These are phyloP conservation scores for Sordariomycetes sp. DNA, from an alignment of 2,329 filamentous ascomycete species.

Conservation along the genomic window DNA sequence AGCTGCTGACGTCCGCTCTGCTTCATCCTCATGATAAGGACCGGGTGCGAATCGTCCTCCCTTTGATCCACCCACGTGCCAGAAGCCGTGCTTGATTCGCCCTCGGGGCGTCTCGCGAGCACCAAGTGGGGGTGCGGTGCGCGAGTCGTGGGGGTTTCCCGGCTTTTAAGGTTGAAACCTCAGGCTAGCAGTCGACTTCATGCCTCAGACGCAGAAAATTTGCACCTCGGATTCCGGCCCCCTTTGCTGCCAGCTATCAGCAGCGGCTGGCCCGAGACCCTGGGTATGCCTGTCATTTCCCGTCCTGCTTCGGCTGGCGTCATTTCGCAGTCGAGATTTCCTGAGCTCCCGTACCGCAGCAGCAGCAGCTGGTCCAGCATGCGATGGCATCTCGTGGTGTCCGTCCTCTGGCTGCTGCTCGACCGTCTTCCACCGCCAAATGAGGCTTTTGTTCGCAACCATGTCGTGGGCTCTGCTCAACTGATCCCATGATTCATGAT, in stretches of 20 bases:
- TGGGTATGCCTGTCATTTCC: not conserved
- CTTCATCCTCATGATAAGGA: not conserved
- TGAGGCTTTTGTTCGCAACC: not conserved
- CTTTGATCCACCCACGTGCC: slow-evolving; percentile 6
- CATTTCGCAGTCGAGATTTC: not conserved
- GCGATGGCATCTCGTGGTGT: not conserved
- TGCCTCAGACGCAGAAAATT: slow-evolving; percentile 7
- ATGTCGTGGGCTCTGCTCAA: not conserved
- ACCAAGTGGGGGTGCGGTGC: slow-evolving; percentile 5
- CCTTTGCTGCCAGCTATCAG: too few species aligned
- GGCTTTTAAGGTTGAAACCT: slow-evolving; percentile 2
- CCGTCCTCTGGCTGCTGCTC: not conserved
- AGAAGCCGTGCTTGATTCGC: slow-evolving; percentile 1
- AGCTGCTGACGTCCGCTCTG: not conserved
- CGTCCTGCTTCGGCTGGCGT: not conserved
- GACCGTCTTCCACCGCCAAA: not conserved
- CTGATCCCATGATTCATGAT: slow-evolving; percentile 6
- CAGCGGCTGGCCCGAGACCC: not conserved
- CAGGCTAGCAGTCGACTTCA: slow-evolving; percentile 1
- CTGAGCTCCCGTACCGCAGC: not conserved
- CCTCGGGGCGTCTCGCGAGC: not conserved
- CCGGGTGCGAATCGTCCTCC: not conserved
- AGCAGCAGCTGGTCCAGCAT: not conserved
- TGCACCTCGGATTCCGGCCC: slow-evolving; percentile 1
- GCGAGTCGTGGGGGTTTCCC: slow-evolving; percentile 4